Conservation (phyloP, 768 basidiomycete species). For the Hortiboletus campestris region DNA sequence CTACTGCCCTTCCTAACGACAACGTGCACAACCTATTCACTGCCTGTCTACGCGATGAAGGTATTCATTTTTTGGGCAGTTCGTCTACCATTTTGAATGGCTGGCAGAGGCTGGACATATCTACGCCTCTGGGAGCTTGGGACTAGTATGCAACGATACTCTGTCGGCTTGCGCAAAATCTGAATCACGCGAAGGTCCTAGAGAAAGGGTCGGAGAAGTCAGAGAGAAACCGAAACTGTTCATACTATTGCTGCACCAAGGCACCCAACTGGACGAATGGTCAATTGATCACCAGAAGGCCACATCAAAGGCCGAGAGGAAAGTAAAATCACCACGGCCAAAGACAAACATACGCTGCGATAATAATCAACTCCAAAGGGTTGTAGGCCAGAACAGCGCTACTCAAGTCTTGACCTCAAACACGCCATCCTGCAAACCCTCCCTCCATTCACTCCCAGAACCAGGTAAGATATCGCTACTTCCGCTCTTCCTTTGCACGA, state of each 20-base stretch:
- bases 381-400: neutral
- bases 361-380: neutral
- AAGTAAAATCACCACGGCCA: neutral
- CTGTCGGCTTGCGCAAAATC: conserved; percentile 3
- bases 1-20: neutral
- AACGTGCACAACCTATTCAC: neutral
- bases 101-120: conserved; percentile 1
- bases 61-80: neutral
- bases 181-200: neutral
- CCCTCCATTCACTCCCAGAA: conserved; percentile 57
- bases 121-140: conserved; percentile 6
- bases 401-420: conserved; percentile 26
- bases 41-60: neutral
- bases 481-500: conserved; percentile 60
- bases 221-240: neutral
- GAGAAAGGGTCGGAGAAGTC: neutral
- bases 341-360: neutral
- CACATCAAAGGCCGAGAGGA: neutral
- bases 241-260: neutral
- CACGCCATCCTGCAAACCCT: conserved; percentile 46
- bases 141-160: conserved; percentile 9
- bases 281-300: neutral
- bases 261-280: neutral
- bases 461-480: conserved; percentile 53
- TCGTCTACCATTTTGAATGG: conserved; percentile 3